phyloP scores from a whole-genome alignment of 2,329 filamentous ascomycete genomes.

The Neonectria faginata region DNA sequence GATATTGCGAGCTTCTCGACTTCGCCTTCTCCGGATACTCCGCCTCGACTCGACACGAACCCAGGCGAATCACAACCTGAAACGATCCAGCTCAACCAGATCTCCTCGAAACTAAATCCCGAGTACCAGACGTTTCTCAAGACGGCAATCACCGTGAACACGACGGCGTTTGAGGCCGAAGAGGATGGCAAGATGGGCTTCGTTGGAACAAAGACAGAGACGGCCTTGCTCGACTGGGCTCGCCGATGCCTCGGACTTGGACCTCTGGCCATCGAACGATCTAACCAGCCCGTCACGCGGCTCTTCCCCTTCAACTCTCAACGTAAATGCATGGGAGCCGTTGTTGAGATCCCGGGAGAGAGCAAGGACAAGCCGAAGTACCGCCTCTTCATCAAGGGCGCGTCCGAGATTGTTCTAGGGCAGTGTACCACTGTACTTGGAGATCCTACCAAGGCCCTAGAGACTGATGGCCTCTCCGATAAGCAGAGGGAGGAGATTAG shows the following conservation, averaged over 20 bases:
- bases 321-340: constrained; percentile 68
- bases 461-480: constrained; percentile 26
- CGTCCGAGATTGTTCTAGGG: constrained; percentile 65
- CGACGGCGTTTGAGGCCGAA: constrained; percentile 65
- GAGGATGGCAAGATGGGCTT: constrained; percentile 57
- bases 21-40: too few species aligned
- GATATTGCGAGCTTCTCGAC: too few species aligned
- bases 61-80: too few species aligned
- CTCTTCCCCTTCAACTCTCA: constrained; percentile 66
- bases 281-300: constrained; percentile 59
- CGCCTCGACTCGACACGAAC: too few species aligned
- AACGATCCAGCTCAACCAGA: too few species aligned
- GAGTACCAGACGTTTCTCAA: constrained; percentile 36
- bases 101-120: constrained; percentile 26
- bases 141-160: constrained; percentile 63
- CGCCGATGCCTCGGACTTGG: constrained; percentile 62
- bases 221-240: constrained; percentile 63
- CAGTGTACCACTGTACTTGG: constrained; percentile 63
- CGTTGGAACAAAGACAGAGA: constrained; percentile 68
- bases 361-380: constrained; percentile 48
- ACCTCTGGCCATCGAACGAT: constrained; percentile 57
- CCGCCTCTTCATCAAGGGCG: constrained; percentile 66
- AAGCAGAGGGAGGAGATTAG: constrained; percentile 65
- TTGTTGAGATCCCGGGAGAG: constrained; percentile 57
- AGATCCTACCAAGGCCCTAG: constrained; percentile 59